Evolutionary conservation across 192 early-diverging fungal species (phyloP).

Genomic region (Backusella macrospora): DNA sequence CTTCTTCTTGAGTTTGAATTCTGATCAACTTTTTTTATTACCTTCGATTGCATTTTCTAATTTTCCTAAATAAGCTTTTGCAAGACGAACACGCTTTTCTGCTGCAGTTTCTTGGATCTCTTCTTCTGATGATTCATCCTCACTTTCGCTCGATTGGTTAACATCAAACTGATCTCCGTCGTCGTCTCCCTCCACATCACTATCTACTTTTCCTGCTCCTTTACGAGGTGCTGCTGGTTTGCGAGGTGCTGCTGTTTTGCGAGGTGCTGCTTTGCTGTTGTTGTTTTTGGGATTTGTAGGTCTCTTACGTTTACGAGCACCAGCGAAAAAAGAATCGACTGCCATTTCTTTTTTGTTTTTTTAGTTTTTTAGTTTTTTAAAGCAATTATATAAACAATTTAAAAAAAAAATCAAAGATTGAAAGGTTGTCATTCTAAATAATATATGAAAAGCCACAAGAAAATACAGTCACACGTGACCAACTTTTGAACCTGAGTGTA

Average conservation of each 20-base stretch:
- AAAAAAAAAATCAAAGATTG: slow-evolving; percentile 1
- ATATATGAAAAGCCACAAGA: slow-evolving; percentile 8
- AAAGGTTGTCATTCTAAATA: background rate
- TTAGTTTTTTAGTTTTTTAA: background rate
- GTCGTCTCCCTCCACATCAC: slow-evolving; percentile 47
- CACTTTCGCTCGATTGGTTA: slow-evolving; percentile 52
- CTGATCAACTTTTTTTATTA: slow-evolving; percentile 20
- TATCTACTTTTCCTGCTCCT: background rate
- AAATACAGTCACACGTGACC: background rate
- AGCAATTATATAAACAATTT: background rate
- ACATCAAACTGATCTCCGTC: slow-evolving; percentile 59
- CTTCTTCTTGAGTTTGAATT: background rate
- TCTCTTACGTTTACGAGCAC: slow-evolving; percentile 31
- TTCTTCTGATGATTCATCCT: slow-evolving; percentile 67
- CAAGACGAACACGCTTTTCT: slow-evolving; percentile 90
- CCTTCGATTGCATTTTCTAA: slow-evolving; percentile 66
- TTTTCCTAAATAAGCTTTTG: slow-evolving; percentile 88
- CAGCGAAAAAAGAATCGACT: slow-evolving; percentile 31
- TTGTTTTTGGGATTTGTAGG: background rate
- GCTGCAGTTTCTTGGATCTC: slow-evolving; percentile 83
- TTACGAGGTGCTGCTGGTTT: background rate
- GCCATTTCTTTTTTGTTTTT: slow-evolving; percentile 7
- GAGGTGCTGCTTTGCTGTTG: background rate
- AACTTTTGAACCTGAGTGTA: background rate
- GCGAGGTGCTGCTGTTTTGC: background rate